Evolutionary conservation across 163 green algal genomes (phyloP).

Genomic region (Chlorella variabilis): DNA sequence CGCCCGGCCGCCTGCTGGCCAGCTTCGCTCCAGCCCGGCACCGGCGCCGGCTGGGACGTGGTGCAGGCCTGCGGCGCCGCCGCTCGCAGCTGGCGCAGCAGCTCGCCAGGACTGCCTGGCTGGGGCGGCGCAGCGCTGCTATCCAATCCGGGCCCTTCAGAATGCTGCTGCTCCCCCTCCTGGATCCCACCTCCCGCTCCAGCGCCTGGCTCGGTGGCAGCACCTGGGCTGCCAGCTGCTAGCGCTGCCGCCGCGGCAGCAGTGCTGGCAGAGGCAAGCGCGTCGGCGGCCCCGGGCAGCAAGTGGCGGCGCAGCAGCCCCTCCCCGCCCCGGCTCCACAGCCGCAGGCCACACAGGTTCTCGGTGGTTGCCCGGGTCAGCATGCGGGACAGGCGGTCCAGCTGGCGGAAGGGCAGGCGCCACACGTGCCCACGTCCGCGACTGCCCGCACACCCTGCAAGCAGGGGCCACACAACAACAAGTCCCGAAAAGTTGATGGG

Average conservation of each 20-base stretch:
- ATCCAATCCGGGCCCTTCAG: too few species aligned
- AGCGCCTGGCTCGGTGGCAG: too few species aligned
- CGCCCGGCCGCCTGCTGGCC: background rate
- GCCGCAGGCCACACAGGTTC: background rate
- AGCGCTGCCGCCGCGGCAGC: too few species aligned
- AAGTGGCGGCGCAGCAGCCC: background rate
- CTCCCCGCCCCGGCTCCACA: background rate
- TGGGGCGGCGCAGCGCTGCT: background rate
- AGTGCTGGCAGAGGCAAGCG: background rate
- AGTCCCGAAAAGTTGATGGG: too few species aligned
- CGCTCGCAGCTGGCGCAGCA: conserved; percentile 1
- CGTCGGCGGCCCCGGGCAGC: too few species aligned
- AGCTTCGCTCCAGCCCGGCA: background rate
- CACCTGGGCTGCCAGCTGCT: background rate
- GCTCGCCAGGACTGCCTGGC: background rate
- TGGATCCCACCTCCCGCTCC: too few species aligned
- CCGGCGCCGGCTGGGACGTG: background rate
- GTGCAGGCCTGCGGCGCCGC: background rate
- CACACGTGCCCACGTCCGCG: background rate
- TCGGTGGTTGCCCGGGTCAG: background rate
- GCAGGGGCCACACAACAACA: too few species aligned
- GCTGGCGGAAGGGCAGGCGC: background rate
- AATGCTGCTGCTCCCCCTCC: too few species aligned
- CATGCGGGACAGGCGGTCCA: background rate
- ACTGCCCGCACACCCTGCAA: background rate